Evolutionary conservation across 2,329 filamentous ascomycete species (phyloP), one percentile per base, ranked within the genome.

Genomic region (Knufia petricola): DNA sequence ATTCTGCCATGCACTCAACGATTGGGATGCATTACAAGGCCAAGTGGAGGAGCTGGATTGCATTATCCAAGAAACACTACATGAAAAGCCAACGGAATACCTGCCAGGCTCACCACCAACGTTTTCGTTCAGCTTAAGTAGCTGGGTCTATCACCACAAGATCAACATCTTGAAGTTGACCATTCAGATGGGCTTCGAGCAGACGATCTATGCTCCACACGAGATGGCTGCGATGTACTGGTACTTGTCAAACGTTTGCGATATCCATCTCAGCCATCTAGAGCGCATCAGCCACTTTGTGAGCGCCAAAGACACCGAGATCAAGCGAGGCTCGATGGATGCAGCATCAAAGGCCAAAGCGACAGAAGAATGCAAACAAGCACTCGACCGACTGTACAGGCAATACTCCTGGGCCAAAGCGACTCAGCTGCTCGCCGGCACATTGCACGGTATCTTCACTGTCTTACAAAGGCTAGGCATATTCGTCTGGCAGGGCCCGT

Each of bases 111-210:
- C 69, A 68, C 2, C 76, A 38, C 69, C 75, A 34, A 74, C 78
- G 1, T 82, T 78, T 61, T 75, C 82, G 0, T 83, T 85, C 46
- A 82, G 87, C 0, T 73, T 96, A 0, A 87, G 85, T 1, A 88
- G 85, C 2, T 98, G 92, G 92, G 79, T 82, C 0, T 94, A 90
- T 59, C 77, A 89, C 51, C 86, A 94, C 66, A 96, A 95, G 65
- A 74, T 95, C n/a, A 79, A 78, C 24, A 79, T 90, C 60, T 87
- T 95, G 75, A 84, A 90, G 62, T 84, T 82, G 72, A 83, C 94
- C 39, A 75, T 95, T 13, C 85, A 95, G 61, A 79, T 95, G 26
- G 92, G 94, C 10, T 96, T 98, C 64, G 92, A 98, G 66, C 81
- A 95, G 10, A 83, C 90, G 37, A 78, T 95, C 8, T 96, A 96